Conservation (phyloP, 1,284 basidiomycete genomes). For the Ustilago curta region DNA sequence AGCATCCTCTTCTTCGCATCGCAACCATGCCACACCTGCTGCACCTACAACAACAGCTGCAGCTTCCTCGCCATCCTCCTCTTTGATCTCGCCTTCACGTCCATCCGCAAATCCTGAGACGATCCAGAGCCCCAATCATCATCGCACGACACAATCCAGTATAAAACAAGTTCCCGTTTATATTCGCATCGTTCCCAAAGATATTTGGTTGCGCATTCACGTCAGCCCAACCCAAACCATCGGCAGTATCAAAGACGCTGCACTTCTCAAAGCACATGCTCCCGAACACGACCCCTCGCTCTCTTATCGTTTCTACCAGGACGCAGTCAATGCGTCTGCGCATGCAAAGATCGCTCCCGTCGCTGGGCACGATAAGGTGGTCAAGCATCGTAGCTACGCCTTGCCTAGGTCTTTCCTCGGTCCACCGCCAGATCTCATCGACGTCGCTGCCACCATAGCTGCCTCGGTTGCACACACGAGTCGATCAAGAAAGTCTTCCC, state of each 20-base stretch:
- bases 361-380: conserved; percentile 27
- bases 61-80: conserved; percentile 4
- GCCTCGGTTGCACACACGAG: conserved; percentile 6
- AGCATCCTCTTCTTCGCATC: conserved; percentile 22
- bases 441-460: conserved; percentile 8
- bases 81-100: not conserved
- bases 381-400: conserved; percentile 29
- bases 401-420: conserved; percentile 41
- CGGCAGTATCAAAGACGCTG: conserved; percentile 50
- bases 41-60: conserved; percentile 3
- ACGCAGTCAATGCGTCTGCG: conserved; percentile 38
- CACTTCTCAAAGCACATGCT: conserved; percentile 34
- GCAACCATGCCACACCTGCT: conserved; percentile 1
- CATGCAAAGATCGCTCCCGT: conserved; percentile 37
- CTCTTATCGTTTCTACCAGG: conserved; percentile 43
- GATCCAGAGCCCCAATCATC: not conserved
- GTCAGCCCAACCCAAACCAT: conserved; percentile 46
- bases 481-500: conserved; percentile 1
- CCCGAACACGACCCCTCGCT: conserved; percentile 47
- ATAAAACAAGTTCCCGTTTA: conserved; percentile 43
- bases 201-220: conserved; percentile 57
- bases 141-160: not conserved
- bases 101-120: conserved; percentile 1
- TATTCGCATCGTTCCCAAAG: conserved; percentile 59
- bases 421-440: conserved; percentile 22